Percentiles rank a stretch among this genome's conserved stretches.
Conservation (phyloP, 2,329 filamentous ascomycete genomes). For the Aplosporella prunicola region DNA sequence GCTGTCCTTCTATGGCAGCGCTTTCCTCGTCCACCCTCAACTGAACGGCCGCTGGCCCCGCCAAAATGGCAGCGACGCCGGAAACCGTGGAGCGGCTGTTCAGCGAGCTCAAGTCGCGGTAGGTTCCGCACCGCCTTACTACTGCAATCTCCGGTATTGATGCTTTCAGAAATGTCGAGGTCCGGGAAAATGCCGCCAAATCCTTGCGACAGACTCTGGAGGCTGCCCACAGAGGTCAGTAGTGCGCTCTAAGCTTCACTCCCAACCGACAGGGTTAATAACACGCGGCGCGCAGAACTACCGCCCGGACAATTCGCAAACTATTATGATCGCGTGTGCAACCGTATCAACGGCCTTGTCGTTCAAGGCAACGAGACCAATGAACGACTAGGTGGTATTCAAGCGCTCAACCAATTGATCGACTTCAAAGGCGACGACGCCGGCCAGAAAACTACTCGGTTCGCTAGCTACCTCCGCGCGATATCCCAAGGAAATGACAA, state of each 20-base stretch:
- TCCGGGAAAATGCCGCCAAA: constrained; percentile 34
- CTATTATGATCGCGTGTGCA: constrained; percentile 58
- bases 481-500: constrained; percentile 87
- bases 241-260: constrained; percentile 11
- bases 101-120: constrained; percentile 49
- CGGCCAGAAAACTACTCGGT: constrained; percentile 86
- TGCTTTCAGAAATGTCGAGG: constrained; percentile 33
- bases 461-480: constrained; percentile 79
- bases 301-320: constrained; percentile 67
- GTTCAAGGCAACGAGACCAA: constrained; percentile 77
- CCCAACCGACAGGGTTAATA: neutral
- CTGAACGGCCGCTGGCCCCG: neutral
- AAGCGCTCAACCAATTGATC: constrained; percentile 84
- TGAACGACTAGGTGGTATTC: constrained; percentile 84
- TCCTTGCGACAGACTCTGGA: constrained; percentile 35
- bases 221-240: constrained; percentile 37
- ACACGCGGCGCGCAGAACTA: constrained; percentile 50
- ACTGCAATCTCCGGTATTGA: constrained; percentile 14
- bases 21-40: constrained; percentile 9
- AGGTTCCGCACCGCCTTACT: constrained; percentile 16
- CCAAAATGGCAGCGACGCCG: constrained; percentile 10
- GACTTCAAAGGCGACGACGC: constrained; percentile 95
- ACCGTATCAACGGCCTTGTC: constrained; percentile 61
- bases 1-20: constrained; percentile 7
- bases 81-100: constrained; percentile 43